phyloP scores from a whole-genome alignment of 345 rosid genomes.

The Citrus unshiu region DNA sequence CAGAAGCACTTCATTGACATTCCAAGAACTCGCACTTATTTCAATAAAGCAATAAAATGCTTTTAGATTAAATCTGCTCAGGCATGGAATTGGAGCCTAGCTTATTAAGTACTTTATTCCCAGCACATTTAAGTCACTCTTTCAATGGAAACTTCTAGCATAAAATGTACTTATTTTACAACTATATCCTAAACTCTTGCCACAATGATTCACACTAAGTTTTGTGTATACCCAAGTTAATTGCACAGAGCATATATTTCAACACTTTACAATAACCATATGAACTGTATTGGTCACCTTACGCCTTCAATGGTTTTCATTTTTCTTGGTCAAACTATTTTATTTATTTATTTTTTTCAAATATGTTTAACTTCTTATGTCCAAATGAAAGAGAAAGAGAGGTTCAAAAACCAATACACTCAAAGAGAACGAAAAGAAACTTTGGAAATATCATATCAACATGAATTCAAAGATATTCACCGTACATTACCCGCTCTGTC shows the following conservation, averaged over 20 bases:
- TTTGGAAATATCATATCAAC: not conserved
- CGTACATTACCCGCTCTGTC: conserved; percentile 60
- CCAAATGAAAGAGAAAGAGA: not conserved
- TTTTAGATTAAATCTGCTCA: too few relatives aligned
- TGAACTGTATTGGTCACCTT: not conserved
- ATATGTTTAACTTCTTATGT: not conserved
- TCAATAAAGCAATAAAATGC: not conserved
- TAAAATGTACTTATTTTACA: not conserved
- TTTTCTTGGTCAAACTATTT: not conserved
- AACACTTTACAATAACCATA: not conserved
- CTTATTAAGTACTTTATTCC: not conserved
- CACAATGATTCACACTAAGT: not conserved
- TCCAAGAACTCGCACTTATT: not conserved
- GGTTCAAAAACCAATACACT: not conserved
- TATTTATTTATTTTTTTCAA: too few relatives aligned
- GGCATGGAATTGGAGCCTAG: too few relatives aligned
- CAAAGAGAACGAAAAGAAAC: not conserved
- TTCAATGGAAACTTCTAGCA: not conserved
- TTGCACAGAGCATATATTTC: not conserved
- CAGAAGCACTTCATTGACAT: not conserved
- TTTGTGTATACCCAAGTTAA: not conserved
- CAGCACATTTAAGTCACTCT: not conserved
- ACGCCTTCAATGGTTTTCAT: not conserved
- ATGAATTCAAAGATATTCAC: not conserved
- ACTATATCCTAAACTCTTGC: not conserved